Evolutionary conservation across 495 filamentous ascomycete species (phyloP), one percentile per base, ranked within the genome.

Genomic region (Massariosphaeria phaeospora): DNA sequence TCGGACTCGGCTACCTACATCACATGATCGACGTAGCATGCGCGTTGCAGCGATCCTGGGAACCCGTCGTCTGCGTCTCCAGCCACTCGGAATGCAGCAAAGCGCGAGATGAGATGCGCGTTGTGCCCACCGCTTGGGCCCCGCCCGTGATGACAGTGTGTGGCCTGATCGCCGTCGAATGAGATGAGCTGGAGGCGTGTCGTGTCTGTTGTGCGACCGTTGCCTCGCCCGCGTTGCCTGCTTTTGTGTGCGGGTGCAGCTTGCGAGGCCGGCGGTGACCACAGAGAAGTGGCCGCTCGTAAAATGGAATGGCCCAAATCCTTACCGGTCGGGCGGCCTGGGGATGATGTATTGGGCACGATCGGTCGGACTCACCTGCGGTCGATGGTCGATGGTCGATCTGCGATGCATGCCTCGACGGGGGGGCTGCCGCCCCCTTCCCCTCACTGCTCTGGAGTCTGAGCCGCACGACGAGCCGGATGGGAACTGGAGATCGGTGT

Each of bases 41-140:
- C 56, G 48, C 17, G 53, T 13, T 15, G 18, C 48, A 51, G 48
- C 38, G 44, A 53, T 48, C 34, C 51, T 51, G 41, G 57, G 43
- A 31, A 29, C 18, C 15, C n/a, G n/a, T 50, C 38, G 13, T 50
- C 21, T 51, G 43, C 43, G 44, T 38, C 33, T 48, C 57, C 43
- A 43, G 57, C 57, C 57, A 61, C 50, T 61, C 50, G 44, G 57
- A 51, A 43, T n/a, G 25, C 30, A 20, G 23, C 20, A 51, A n/a
- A 40, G 41, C 17, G 35, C 31, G 38, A 4, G 38, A 43, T 34
- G 26, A 18, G 15, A 23, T 52, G 34, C 18, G 13, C 36, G 25
- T 39, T 11, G 21, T 15, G 43, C n/a, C n/a, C n/a, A n/a, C n/a
- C n/a, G n/a, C n/a, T n/a, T n/a, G n/a, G n/a, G n/a, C n/a, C n/a